Percentiles rank a stretch among this genome's conserved stretches.
phyloP scores from a whole-genome alignment of 768 basidiomycete species.

The Pisolithus microcarpus region DNA sequence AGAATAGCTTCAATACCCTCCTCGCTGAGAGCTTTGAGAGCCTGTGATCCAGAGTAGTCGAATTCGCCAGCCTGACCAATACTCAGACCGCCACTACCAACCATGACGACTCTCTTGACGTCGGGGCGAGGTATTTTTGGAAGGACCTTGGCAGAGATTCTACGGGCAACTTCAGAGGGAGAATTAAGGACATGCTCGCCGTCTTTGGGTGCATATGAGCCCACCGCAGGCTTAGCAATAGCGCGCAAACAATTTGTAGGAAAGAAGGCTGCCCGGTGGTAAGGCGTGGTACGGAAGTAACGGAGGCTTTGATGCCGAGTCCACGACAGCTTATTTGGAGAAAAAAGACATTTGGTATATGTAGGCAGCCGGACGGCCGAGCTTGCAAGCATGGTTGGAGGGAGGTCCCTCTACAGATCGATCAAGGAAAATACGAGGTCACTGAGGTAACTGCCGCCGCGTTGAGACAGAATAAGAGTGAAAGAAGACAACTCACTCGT shows the following conservation, averaged over 20 bases:
- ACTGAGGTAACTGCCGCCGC: conserved; percentile 20
- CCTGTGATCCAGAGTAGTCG: conserved; percentile 98
- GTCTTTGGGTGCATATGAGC: conserved; percentile 56
- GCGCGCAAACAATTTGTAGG: conserved; percentile 54
- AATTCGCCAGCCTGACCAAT: conserved; percentile 99
- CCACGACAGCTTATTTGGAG: conserved; percentile 11
- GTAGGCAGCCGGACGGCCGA: conserved; percentile 8
- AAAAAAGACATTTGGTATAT: conserved; percentile 9
- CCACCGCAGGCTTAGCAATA: conserved; percentile 70
- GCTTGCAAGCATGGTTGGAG: conserved; percentile 8
- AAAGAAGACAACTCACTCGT: conserved; percentile 23
- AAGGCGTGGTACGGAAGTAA: conserved; percentile 44
- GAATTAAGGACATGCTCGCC: conserved; percentile 79
- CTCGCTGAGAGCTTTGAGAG: conserved; percentile 94
- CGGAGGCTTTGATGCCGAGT: conserved; percentile 28
- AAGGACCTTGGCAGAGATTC: conserved; percentile 88
- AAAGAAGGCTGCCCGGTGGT: conserved; percentile 28
- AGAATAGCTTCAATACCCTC: conserved; percentile 91
- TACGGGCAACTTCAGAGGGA: conserved; percentile 89
- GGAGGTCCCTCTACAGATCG: conserved; percentile 8
- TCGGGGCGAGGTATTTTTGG: conserved; percentile 87
- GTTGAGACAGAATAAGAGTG: neutral
- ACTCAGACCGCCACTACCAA: conserved; percentile 91
- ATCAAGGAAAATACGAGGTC: conserved; percentile 25
- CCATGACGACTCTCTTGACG: conserved; percentile 91